Evolutionary conservation across 176 grass and related monocot genomes (phyloP).

Genomic region (Microstegium vimineum): DNA sequence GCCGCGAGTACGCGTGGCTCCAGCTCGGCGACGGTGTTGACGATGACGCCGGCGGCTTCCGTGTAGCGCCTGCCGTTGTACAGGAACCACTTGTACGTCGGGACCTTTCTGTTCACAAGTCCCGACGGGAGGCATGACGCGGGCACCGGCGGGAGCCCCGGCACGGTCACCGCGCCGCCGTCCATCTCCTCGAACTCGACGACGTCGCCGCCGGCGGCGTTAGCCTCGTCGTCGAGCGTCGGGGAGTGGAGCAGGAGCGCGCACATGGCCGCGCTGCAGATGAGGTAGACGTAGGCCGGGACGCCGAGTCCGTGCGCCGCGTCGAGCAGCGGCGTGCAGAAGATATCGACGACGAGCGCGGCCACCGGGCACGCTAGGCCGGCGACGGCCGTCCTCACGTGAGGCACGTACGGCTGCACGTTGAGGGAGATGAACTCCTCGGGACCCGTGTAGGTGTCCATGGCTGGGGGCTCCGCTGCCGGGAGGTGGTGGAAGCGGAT

Average conservation of each 20-base stretch:
- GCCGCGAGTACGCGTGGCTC: slow-evolving; percentile 14
- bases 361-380: not conserved
- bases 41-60: slow-evolving; percentile 32
- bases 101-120: slow-evolving; percentile 12
- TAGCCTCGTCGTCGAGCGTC: not conserved
- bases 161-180: slow-evolving; percentile 4
- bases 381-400: not conserved
- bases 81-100: slow-evolving; percentile 28
- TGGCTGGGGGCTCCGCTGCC: not conserved
- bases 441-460: not conserved
- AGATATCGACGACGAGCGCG: not conserved
- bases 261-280: not conserved
- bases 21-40: slow-evolving; percentile 42
- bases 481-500: not conserved
- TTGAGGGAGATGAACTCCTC: not conserved
- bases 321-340: not conserved
- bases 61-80: slow-evolving; percentile 24
- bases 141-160: slow-evolving; percentile 36
- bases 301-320: not conserved
- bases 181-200: not conserved
- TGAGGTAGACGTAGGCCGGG: not conserved
- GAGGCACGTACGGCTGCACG: not conserved
- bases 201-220: not conserved
- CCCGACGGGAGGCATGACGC: slow-evolving; percentile 14
- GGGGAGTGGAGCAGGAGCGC: not conserved